Evolutionary conservation across 306 rosid species (phyloP).

Genomic region (Vigna trinervia): DNA sequence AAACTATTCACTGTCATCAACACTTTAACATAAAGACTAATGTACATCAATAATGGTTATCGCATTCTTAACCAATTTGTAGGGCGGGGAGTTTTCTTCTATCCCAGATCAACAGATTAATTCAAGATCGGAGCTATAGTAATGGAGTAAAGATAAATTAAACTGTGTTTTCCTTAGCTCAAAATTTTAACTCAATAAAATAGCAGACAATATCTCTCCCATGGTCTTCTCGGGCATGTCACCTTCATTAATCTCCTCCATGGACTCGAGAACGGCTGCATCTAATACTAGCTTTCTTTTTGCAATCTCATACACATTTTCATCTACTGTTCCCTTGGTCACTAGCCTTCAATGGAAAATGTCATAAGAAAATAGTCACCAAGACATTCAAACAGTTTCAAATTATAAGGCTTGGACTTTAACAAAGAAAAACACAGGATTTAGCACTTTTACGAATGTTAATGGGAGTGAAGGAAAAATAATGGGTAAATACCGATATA

Average conservation of each 20-base stretch:
- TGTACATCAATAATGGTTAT: constrained; percentile 41
- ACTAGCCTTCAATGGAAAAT: constrained; percentile 68
- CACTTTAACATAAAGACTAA: constrained; percentile 25
- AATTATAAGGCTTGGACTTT: background rate
- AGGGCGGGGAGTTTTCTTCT: constrained; percentile 16
- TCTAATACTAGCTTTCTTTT: constrained; percentile 90
- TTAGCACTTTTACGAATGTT: background rate
- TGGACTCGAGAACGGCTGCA: constrained; percentile 92
- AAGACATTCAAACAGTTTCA: constrained; percentile 19
- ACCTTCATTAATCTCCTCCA: constrained; percentile 76
- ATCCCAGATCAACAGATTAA: constrained; percentile 20
- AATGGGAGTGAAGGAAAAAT: constrained; percentile 25
- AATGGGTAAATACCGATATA: constrained; percentile 67
- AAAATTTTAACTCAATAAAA: constrained; percentile 68
- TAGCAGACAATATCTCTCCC: constrained; percentile 94
- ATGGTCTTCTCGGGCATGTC: constrained; percentile 88
- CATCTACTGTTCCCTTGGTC: constrained; percentile 89
- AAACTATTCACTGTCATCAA: constrained; percentile 31
- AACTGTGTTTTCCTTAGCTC: constrained; percentile 1
- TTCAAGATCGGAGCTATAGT: constrained; percentile 8
- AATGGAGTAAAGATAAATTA: background rate
- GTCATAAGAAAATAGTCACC: constrained; percentile 1
- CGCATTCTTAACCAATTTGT: constrained; percentile 36
- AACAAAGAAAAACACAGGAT: background rate
- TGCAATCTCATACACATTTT: constrained; percentile 95